Conservation (phyloP, 495 filamentous ascomycete genomes). For the Daldinia loculata region DNA sequence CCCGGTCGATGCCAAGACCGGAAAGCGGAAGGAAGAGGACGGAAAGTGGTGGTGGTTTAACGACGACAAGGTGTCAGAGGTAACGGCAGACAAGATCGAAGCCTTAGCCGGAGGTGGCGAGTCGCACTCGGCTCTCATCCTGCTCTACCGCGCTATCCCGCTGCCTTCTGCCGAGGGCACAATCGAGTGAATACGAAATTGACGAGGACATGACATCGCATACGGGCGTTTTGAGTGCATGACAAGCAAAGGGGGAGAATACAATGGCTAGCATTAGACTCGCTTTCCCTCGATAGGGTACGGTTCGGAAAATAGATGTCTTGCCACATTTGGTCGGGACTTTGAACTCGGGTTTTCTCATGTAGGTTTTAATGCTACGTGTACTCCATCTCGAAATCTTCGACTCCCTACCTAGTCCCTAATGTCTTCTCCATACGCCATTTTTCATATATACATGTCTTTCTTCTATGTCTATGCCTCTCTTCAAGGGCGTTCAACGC, state of each 20-base stretch:
- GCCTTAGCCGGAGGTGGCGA: conserved; percentile 93
- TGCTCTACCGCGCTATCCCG: conserved; percentile 87
- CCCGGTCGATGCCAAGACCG: conserved; percentile 68
- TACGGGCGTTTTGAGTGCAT: conserved; percentile 35
- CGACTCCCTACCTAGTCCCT: background rate
- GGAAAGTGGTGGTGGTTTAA: conserved; percentile 99
- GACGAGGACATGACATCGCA: conserved; percentile 16
- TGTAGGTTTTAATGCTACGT: background rate
- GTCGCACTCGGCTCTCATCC: conserved; percentile 91
- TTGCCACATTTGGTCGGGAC: conserved; percentile 10
- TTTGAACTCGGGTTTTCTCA: background rate
- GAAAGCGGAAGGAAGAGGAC: conserved; percentile 79
- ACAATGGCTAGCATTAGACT: conserved; percentile 35
- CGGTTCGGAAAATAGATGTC: conserved; percentile 31
- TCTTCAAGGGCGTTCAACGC: background rate
- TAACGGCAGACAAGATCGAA: conserved; percentile 89
- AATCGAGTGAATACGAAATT: conserved; percentile 37
- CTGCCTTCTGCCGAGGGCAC: conserved; percentile 60
- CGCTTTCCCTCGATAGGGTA: conserved; percentile 34
- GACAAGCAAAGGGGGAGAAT: conserved; percentile 25
- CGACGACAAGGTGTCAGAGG: conserved; percentile 95
- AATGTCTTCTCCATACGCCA: too few relatives aligned
- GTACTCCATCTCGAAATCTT: background rate
- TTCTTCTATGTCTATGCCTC: background rate
- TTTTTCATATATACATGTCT: background rate